phyloP scores from a whole-genome alignment of 352 stramenopile species.

The Pythium insidiosum region DNA sequence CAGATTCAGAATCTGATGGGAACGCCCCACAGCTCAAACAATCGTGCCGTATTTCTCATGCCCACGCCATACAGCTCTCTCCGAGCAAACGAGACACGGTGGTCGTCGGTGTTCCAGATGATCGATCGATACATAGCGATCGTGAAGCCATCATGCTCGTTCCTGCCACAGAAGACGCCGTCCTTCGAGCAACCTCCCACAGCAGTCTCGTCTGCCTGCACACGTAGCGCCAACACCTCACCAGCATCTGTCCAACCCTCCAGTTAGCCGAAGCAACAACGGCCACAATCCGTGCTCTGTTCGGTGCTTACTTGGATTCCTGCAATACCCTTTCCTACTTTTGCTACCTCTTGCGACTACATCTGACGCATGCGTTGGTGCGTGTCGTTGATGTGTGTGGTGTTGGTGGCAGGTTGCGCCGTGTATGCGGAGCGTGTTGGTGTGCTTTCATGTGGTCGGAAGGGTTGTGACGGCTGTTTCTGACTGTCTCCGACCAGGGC shows the following conservation, averaged over 20 bases:
- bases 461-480: no score
- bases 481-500: no score
- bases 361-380: no score
- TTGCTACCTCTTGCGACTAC: no score
- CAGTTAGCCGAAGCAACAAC: slow-evolving; percentile 2
- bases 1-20: slow-evolving; percentile 17
- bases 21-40: slow-evolving; percentile 7
- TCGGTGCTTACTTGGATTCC: slow-evolving; percentile 7
- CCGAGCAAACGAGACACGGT: slow-evolving; percentile 13
- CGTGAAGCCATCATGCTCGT: slow-evolving; percentile 6
- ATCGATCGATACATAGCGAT: slow-evolving; percentile 12
- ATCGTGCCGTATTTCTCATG: slow-evolving; percentile 10
- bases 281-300: slow-evolving; percentile 4
- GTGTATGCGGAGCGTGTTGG: no score
- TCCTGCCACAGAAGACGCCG: slow-evolving; percentile 12
- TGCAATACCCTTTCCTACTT: no score
- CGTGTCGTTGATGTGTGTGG: no score
- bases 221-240: slow-evolving; percentile 8
- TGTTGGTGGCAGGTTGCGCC: no score
- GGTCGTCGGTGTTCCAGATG: slow-evolving; percentile 14
- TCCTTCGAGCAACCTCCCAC: slow-evolving; percentile 7
- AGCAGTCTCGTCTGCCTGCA: slow-evolving; percentile 2
- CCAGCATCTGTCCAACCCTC: slow-evolving; percentile 11
- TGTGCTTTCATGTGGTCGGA: no score
- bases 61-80: slow-evolving; percentile 1